Base-by-base conservation (phyloP, 345 rosid genomes). In the Linum tenue region DNA sequence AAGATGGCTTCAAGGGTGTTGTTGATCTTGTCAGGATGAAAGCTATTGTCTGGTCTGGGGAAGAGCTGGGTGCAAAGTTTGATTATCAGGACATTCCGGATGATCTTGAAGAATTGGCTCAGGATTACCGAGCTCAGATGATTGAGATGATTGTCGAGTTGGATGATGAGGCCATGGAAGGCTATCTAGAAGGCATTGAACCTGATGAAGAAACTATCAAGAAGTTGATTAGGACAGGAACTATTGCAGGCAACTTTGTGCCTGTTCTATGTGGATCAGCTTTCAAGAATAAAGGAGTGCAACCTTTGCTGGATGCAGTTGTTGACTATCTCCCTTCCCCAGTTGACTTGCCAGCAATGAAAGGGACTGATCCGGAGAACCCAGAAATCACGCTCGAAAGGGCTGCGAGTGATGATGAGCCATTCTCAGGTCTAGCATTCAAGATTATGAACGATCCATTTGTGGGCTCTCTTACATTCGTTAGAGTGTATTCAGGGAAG, bases 401-500 rank as follows among this genome's bases (percentile, higher is more conserved):
- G 70, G 75, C 75, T 37, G 83, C 97, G 36, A 83, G 82, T 70
- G 97, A 90, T 71, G 86, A 83, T 15, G 96, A 86, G 73, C 96
- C 97, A 57, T 92, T 90, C 53, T 77, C 96, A 40, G 94, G 98
- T 60, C 75, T 92, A 55, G 98, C 98, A 42, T 92, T 92, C 82
- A 92, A 92, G 86, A 92, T 92, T 75, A 92, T 92, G 97, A 92
- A 83, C 38, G 96, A 92, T 77, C 72, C 98, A 59, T 92, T 90
- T 56, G 98, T 92, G 37, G 98, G 97, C 17, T 86, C 98, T 58
- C 97, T 92, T 63, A 92, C 97, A 3, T 90, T 92, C 63, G 92
- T 92, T 77, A 90, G 97, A 67, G 78, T 92, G 57, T 92, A 92
- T 76, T 76, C 97, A 4, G 98, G 98, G 70, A 88, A 83, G 73